Evolutionary conservation across 177 flowering plant species (phyloP).

Genomic region (Vitis hybrid): DNA sequence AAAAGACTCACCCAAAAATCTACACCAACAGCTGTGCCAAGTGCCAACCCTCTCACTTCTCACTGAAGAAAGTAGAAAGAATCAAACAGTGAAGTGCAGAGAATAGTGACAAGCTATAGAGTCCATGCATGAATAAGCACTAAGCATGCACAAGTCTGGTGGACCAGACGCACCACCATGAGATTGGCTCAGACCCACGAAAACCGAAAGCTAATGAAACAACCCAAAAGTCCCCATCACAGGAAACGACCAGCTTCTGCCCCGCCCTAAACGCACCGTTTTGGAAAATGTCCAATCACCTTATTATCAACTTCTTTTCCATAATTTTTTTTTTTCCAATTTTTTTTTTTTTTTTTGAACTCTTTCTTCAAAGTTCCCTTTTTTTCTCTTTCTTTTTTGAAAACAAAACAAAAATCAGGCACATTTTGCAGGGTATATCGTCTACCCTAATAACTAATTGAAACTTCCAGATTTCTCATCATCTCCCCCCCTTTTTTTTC

Average conservation of each 20-base stretch:
- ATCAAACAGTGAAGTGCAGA: neutral
- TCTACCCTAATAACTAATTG: neutral
- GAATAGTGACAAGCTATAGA: neutral
- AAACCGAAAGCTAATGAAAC: slow-evolving; percentile 7
- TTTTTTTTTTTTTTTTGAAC: neutral
- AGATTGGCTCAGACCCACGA: neutral
- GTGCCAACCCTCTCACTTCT: neutral
- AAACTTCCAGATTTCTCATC: no score
- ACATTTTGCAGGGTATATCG: no score
- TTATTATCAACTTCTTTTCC: no score
- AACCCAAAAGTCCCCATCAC: slow-evolving; percentile 3
- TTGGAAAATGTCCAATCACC: no score
- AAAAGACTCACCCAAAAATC: neutral
- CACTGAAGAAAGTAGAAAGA: neutral
- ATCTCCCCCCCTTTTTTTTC: no score
- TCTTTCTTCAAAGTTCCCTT: slow-evolving; percentile 4
- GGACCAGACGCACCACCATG: neutral
- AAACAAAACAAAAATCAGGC: neutral
- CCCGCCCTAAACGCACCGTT: no score
- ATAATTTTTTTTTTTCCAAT: neutral
- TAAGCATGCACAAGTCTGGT: neutral
- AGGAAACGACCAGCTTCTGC: no score
- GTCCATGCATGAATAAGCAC: neutral
- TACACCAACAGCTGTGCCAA: neutral
- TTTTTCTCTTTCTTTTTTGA: neutral